Percentiles rank a stretch among this genome's conserved stretches.
These are phyloP conservation scores for Cornus kousa DNA, from an alignment of 148 eudicot genomes.

Conservation along the genomic window DNA sequence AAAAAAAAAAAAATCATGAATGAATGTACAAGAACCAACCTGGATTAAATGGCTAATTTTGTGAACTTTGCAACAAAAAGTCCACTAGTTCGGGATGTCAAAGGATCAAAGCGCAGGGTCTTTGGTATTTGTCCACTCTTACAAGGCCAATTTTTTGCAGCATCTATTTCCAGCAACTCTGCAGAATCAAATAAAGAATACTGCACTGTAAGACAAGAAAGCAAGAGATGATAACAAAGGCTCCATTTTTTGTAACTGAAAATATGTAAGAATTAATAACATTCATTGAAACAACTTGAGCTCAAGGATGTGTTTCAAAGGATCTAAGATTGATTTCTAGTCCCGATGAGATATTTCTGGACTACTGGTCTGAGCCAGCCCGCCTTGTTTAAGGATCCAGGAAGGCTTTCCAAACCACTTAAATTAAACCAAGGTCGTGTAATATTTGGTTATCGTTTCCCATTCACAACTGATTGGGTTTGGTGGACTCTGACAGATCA, in stretches of 20 bases:
- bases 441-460: not conserved
- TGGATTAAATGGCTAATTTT: constrained; percentile 28
- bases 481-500: not conserved
- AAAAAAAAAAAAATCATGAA: not conserved
- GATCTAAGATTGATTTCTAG: not conserved
- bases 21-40: not conserved
- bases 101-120: constrained; percentile 88
- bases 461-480: not conserved
- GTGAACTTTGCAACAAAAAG: constrained; percentile 72
- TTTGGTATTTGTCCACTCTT: constrained; percentile 61
- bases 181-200: constrained; percentile 19
- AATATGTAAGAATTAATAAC: not conserved
- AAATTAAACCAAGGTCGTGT: not conserved
- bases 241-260: not conserved
- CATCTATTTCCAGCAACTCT: constrained; percentile 78
- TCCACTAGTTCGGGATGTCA: constrained; percentile 72
- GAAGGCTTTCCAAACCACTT: not conserved
- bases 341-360: not conserved
- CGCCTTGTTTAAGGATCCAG: not conserved
- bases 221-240: not conserved
- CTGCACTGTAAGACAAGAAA: not conserved
- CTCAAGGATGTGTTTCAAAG: not conserved
- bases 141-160: constrained; percentile 79
- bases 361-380: not conserved
- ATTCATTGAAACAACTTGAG: not conserved